Conservation (phyloP, 169 alveolate genomes). For the Eimeria sp. region DNA sequence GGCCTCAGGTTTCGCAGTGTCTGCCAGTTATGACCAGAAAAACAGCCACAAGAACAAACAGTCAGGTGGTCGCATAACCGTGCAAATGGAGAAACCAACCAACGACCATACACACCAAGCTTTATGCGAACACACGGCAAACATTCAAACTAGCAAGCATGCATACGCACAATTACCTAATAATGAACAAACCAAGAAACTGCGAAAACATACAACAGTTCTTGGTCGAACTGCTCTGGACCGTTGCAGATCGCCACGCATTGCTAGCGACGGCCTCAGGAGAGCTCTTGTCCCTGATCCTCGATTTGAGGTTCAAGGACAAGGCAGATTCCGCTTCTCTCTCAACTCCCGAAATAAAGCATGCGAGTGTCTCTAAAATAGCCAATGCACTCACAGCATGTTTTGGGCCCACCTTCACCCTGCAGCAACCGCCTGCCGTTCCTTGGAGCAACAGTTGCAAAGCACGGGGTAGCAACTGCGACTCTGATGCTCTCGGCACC, state of each 20-base stretch:
- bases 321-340: neutral
- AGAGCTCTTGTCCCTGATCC: constrained; percentile 64
- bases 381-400: constrained; percentile 42
- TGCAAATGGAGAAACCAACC: neutral
- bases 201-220: neutral
- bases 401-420: constrained; percentile 54
- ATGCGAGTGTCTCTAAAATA: constrained; percentile 78
- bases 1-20: neutral
- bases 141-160: neutral
- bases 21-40: neutral
- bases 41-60: neutral
- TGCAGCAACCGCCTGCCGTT: constrained; percentile 1
- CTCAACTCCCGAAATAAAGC: constrained; percentile 58
- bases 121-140: neutral
- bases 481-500: neutral
- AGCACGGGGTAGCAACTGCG: neutral
- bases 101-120: neutral
- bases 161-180: neutral
- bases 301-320: constrained; percentile 25
- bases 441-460: constrained; percentile 25
- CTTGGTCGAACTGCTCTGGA: neutral
- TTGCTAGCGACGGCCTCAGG: constrained; percentile 81
- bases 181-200: neutral
- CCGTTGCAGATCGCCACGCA: constrained; percentile 76
- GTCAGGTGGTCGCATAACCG: neutral